Conservation (phyloP, 768 basidiomycete species). For the Sutorius australiensis region DNA sequence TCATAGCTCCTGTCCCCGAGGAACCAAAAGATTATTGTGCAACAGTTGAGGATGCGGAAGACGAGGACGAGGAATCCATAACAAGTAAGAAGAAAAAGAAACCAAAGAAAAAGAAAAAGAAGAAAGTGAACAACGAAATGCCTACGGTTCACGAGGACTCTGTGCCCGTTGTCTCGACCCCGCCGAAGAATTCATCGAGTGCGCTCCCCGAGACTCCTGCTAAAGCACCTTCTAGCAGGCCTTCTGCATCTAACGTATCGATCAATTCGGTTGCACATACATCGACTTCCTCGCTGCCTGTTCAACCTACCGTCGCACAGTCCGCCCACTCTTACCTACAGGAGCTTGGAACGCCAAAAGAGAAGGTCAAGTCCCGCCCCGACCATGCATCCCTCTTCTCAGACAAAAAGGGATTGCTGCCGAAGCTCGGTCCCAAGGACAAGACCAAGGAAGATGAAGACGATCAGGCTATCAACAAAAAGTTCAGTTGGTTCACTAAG, state of each 20-base stretch:
- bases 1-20: conserved; percentile 17
- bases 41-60: conserved; percentile 71
- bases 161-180: conserved; percentile 12
- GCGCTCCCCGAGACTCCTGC: conserved; percentile 26
- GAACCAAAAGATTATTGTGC: conserved; percentile 36
- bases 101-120: conserved; percentile 78
- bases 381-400: conserved; percentile 53
- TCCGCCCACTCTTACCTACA: conserved; percentile 71
- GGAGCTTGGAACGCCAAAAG: conserved; percentile 46
- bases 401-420: conserved; percentile 45
- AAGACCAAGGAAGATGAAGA: conserved; percentile 32
- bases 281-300: conserved; percentile 42
- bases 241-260: conserved; percentile 14
- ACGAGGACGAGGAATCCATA: conserved; percentile 60
- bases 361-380: conserved; percentile 68
- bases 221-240: conserved; percentile 8
- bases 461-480: conserved; percentile 31
- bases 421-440: conserved; percentile 39
- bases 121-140: conserved; percentile 28
- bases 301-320: conserved; percentile 53
- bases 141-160: conserved; percentile 23
- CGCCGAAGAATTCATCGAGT: conserved; percentile 16
- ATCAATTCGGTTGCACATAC: conserved; percentile 22
- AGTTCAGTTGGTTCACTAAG: conserved; percentile 52
- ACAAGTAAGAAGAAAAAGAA: conserved; percentile 60